Evolutionary conservation across 257 asterid genomes (phyloP).

Genomic region (Jacaranda copaia): DNA sequence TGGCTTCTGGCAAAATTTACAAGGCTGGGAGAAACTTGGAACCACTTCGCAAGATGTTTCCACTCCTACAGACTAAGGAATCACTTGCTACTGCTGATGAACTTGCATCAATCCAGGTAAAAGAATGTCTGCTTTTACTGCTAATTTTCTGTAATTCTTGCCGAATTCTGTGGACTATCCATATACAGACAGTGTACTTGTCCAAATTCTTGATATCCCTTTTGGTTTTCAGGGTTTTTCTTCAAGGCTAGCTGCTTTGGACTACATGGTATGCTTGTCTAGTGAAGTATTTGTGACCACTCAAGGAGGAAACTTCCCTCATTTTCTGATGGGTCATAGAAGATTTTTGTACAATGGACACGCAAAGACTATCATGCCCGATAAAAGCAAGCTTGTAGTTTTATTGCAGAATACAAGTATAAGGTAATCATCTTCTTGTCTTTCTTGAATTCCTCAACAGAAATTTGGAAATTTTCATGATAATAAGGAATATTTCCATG

Average conservation of each 20-base stretch:
- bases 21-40: slow-evolving; percentile 60
- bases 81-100: slow-evolving; percentile 75
- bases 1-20: slow-evolving; percentile 87
- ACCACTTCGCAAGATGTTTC: slow-evolving; percentile 84
- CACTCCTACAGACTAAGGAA: slow-evolving; percentile 77
- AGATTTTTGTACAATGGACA: slow-evolving; percentile 83
- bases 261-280: slow-evolving; percentile 78
- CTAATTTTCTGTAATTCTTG: background rate
- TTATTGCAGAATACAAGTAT: slow-evolving; percentile 67
- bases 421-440: slow-evolving; percentile 52
- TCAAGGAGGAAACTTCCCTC: slow-evolving; percentile 96
- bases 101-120: slow-evolving; percentile 74
- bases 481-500: too few relatives aligned
- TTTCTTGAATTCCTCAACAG: background rate
- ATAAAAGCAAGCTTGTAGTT: slow-evolving; percentile 75
- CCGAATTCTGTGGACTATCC: too few relatives aligned
- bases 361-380: slow-evolving; percentile 85
- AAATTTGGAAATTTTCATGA: background rate
- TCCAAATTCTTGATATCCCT: background rate
- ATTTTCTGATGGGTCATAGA: slow-evolving; percentile 89
- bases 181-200: background rate
- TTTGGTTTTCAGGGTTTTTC: slow-evolving; percentile 62
- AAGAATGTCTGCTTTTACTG: background rate
- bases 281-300: slow-evolving; percentile 95
- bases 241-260: slow-evolving; percentile 88